Conservation (phyloP, 345 rosid species). For the Abelmoschus esculentus region DNA sequence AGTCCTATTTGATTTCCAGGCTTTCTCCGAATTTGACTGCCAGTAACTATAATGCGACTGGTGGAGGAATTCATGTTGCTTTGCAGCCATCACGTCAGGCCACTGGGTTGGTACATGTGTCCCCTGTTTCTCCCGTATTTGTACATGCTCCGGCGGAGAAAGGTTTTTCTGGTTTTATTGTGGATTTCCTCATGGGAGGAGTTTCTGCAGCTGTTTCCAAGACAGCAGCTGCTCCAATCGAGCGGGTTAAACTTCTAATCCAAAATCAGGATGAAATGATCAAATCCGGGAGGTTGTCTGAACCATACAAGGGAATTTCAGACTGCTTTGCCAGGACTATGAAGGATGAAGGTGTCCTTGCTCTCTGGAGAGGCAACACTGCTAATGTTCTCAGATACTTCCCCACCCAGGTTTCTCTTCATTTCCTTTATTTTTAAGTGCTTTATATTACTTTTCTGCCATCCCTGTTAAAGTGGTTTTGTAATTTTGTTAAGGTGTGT, state of each 20-base stretch:
- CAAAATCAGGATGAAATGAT: constrained; percentile 2
- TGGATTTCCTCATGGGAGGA: constrained; percentile 27
- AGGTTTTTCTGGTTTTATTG: constrained; percentile 23
- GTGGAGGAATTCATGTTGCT: constrained; percentile 30
- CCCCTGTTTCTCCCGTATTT: constrained; percentile 29
- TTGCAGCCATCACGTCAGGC: constrained; percentile 24
- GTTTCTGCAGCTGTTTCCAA: neutral
- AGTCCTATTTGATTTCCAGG: constrained; percentile 20
- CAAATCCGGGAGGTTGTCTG: neutral
- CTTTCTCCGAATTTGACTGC: constrained; percentile 29
- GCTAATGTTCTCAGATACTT: constrained; percentile 41
- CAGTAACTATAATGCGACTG: constrained; percentile 9
- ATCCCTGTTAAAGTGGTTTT: neutral
- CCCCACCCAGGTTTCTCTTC: constrained; percentile 18
- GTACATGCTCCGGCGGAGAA: constrained; percentile 46
- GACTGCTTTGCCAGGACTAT: constrained; percentile 4
- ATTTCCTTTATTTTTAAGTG: neutral
- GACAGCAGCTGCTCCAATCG: neutral
- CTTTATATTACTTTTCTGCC: neutral
- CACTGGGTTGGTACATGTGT: constrained; percentile 21
- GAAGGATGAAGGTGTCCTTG: constrained; percentile 30
- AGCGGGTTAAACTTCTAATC: neutral
- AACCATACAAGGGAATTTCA: neutral
- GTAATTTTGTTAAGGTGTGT: too few relatives aligned
- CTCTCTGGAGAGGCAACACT: constrained; percentile 61